Evolutionary conservation across 2,329 filamentous ascomycete genomes (phyloP).

Genomic region (Scopulariopsis brevicaulis): DNA sequence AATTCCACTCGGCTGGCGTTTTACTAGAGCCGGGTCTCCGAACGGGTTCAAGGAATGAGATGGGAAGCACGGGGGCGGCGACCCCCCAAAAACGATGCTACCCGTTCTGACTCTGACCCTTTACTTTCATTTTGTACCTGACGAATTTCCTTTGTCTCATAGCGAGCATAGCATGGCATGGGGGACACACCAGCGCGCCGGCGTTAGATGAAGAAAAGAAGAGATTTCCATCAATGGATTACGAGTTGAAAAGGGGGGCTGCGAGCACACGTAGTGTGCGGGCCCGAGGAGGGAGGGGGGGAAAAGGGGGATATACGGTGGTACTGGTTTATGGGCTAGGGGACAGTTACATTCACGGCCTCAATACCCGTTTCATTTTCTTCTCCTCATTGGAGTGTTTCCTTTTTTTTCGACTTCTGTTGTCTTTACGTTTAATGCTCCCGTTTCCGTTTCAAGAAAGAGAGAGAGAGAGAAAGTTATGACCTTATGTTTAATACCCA

Average conservation of each 20-base stretch:
- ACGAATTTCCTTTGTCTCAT: slow-evolving; percentile 6
- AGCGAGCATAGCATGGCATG: slow-evolving; percentile 18
- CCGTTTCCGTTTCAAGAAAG: not conserved
- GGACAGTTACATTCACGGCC: not conserved
- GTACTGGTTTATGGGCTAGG: not conserved
- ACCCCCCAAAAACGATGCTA: too few relatives aligned
- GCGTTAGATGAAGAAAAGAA: slow-evolving; percentile 3
- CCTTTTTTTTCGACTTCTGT: not conserved
- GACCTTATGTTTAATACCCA: not conserved
- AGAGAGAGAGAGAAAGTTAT: not conserved
- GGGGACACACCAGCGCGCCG: not conserved
- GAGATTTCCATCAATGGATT: not conserved
- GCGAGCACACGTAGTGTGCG: not conserved
- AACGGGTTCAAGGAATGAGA: too few relatives aligned
- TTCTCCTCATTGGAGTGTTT: not conserved
- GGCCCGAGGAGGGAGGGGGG: not conserved
- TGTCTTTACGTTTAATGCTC: not conserved
- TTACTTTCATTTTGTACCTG: not conserved
- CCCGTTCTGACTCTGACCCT: not conserved
- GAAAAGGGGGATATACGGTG: not conserved
- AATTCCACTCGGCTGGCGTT: slow-evolving; percentile 18
- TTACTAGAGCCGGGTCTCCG: too few relatives aligned
- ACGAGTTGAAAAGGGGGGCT: not conserved
- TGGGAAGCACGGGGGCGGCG: too few relatives aligned
- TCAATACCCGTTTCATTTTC: not conserved